Evolutionary conservation across 331 rosid species (phyloP).

Genomic region (Quercus tomentella): DNA sequence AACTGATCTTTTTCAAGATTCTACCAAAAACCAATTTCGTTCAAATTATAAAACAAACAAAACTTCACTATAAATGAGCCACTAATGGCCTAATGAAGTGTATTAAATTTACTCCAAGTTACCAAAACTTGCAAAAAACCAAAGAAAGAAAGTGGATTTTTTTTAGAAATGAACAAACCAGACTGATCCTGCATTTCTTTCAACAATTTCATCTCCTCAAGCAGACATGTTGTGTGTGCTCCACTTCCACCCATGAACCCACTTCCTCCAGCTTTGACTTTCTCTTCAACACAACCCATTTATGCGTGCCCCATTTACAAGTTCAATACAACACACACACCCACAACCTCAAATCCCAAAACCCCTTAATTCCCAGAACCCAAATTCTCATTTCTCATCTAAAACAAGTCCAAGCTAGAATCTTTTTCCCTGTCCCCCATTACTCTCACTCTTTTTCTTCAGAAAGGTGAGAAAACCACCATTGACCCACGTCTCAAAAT

Average conservation of each 20-base stretch:
- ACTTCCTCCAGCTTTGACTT: conserved; percentile 51
- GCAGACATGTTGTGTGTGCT: conserved; percentile 40
- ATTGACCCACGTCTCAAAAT: conserved; percentile 33
- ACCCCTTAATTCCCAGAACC: neutral
- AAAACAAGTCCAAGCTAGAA: conserved; percentile 7
- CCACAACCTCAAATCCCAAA: conserved; percentile 24
- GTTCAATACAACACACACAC: conserved; percentile 21
- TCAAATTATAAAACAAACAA: neutral
- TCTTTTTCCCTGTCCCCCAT: neutral
- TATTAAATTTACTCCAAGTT: neutral
- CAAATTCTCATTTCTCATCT: conserved; percentile 1
- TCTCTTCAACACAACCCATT: conserved; percentile 71
- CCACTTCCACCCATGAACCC: conserved; percentile 43
- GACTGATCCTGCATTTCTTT: conserved; percentile 89
- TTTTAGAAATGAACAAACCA: conserved; percentile 39
- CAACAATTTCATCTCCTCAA: conserved; percentile 78
- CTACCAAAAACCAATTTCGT: neutral
- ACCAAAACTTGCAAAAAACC: neutral
- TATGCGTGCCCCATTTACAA: conserved; percentile 23
- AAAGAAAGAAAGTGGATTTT: neutral
- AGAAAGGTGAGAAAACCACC: conserved; percentile 1
- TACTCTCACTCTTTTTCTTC: neutral
- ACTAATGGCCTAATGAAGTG: neutral
- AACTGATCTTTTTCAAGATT: neutral
- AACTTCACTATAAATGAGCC: neutral